These are phyloP conservation scores for Ormosia semicastrata DNA, from an alignment of 306 rosid species.

Conservation along the genomic window DNA sequence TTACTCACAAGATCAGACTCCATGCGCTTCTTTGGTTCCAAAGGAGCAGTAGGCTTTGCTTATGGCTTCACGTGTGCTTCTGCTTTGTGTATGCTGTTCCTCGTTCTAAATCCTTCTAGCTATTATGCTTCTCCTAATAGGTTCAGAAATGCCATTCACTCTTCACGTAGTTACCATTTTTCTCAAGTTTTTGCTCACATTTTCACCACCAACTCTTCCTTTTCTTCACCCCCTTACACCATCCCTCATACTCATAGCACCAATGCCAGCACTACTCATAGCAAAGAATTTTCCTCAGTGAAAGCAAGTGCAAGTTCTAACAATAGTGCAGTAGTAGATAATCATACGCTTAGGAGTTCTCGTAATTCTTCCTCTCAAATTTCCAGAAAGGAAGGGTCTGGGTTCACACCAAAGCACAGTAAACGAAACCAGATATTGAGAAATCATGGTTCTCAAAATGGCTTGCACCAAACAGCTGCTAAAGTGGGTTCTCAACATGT, in stretches of 20 bases:
- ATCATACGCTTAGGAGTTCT: not conserved
- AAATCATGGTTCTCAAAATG: not conserved
- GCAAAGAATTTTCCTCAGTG: not conserved
- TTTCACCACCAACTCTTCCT: conserved; percentile 39
- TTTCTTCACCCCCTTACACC: not conserved
- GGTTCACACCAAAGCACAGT: not conserved
- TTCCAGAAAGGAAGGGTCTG: conserved; percentile 32
- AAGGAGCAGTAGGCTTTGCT: conserved; percentile 45
- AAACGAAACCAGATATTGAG: not conserved
- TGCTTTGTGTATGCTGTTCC: conserved; percentile 20
- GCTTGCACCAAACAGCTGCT: not conserved
- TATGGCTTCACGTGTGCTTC: conserved; percentile 68
- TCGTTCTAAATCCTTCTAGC: conserved; percentile 1
- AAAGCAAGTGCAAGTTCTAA: not conserved
- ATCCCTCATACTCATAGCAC: not conserved
- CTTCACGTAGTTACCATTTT: conserved; percentile 34
- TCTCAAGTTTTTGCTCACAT: conserved; percentile 40
- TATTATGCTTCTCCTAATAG: conserved; percentile 40
- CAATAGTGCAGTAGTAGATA: not conserved
- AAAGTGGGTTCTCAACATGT: conserved; percentile 15
- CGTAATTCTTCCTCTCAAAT: not conserved
- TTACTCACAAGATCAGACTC: conserved; percentile 39
- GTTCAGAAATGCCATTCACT: conserved; percentile 18
- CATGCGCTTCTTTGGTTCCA: conserved; percentile 43
- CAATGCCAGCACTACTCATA: not conserved